Evolutionary conservation across 495 filamentous ascomycete species (phyloP).

Genomic region (Geopyxis carbonaria): DNA sequence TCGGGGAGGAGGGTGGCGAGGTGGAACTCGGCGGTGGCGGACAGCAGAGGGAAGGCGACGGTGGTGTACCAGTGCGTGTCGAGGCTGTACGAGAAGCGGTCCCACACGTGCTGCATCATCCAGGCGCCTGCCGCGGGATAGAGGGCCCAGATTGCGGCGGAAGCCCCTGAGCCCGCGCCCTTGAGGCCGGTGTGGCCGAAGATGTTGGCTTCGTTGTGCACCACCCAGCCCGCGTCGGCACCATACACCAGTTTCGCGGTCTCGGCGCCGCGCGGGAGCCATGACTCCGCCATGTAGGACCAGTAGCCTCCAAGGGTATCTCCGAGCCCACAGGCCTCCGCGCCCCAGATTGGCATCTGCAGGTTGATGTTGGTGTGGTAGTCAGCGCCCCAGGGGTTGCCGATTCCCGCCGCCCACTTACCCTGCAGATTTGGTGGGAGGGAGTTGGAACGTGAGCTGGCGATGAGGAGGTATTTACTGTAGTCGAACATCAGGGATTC

Average conservation of each 20-base stretch:
- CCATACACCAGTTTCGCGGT: slow-evolving; percentile 34
- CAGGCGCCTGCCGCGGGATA: slow-evolving; percentile 32
- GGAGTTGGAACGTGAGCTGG: slow-evolving; percentile 28
- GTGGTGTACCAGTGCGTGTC: slow-evolving; percentile 28
- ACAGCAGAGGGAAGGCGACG: slow-evolving; percentile 33
- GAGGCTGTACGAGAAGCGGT: slow-evolving; percentile 33
- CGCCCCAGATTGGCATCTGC: slow-evolving; percentile 37
- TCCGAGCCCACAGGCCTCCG: slow-evolving; percentile 28
- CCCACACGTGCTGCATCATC: slow-evolving; percentile 37
- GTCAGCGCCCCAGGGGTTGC: slow-evolving; percentile 31
- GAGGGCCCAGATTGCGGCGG: slow-evolving; percentile 28
- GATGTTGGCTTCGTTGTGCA: slow-evolving; percentile 33
- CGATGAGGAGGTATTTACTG: slow-evolving; percentile 32
- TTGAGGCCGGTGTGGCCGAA: slow-evolving; percentile 37
- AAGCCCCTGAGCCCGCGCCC: slow-evolving; percentile 16
- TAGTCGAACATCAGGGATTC: slow-evolving; percentile 33
- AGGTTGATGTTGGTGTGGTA: slow-evolving; percentile 38
- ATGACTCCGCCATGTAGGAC: slow-evolving; percentile 35
- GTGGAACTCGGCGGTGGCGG: slow-evolving; percentile 34
- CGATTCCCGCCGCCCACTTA: slow-evolving; percentile 27
- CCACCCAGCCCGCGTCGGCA: slow-evolving; percentile 32
- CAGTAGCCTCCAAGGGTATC: slow-evolving; percentile 26
- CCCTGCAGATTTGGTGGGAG: slow-evolving; percentile 35
- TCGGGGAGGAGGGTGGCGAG: slow-evolving; percentile 31
- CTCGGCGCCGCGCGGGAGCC: slow-evolving; percentile 34